These are phyloP conservation scores for Beauveria asiatica DNA, from an alignment of 2,329 filamentous ascomycete genomes.

Conservation along the genomic window DNA sequence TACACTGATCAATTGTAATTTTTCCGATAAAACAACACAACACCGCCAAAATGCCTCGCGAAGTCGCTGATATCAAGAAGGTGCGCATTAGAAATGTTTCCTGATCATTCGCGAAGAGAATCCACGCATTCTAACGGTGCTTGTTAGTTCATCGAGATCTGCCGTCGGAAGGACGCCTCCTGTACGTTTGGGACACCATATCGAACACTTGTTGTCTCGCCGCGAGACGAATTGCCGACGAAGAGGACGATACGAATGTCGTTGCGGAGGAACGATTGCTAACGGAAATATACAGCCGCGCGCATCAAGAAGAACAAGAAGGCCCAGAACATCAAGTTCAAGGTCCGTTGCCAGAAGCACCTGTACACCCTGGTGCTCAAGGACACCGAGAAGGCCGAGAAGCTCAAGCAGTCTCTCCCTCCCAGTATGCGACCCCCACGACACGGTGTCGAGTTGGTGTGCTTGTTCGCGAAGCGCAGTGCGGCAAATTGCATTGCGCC, in stretches of 20 bases:
- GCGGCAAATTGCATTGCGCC: neutral
- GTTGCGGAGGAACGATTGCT: neutral
- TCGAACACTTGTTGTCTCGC: neutral
- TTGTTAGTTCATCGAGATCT: constrained; percentile 96
- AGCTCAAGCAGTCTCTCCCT: constrained; percentile 98
- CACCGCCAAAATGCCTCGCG: constrained; percentile 87
- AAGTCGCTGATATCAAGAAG: constrained; percentile 97
- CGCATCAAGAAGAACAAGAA: constrained; percentile 95
- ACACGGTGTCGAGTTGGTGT: neutral
- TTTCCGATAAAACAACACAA: constrained; percentile 45
- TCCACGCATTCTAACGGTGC: constrained; percentile 19
- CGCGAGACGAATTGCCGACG: neutral
- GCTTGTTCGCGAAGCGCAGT: neutral
- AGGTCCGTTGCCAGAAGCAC: constrained; percentile 95
- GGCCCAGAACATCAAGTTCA: constrained; percentile 97
- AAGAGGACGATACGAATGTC: neutral
- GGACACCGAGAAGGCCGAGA: constrained; percentile 99
- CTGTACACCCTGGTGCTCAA: constrained; percentile 98
- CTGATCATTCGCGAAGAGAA: neutral
- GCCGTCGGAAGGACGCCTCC: constrained; percentile 97
- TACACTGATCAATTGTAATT: constrained; percentile 21
- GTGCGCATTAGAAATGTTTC: constrained; percentile 29
- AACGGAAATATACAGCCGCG: constrained; percentile 49
- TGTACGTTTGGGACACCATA: constrained; percentile 59
- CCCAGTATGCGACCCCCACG: constrained; percentile 62